These are phyloP conservation scores for Albugo candida DNA, from an alignment of 352 stramenopile species.

Conservation along the genomic window DNA sequence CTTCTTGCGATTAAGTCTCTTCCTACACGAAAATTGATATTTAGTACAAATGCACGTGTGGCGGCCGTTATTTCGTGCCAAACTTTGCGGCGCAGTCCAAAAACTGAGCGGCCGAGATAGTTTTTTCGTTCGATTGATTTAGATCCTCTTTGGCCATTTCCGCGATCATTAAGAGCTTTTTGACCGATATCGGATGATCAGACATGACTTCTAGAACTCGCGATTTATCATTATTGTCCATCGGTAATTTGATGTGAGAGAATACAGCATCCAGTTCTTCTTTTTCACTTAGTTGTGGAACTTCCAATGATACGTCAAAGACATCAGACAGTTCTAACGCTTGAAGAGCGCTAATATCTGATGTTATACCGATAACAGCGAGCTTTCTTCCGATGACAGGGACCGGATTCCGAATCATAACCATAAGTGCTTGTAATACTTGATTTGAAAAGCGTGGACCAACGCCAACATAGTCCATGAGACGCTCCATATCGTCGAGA, in stretches of 20 bases:
- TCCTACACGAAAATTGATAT: too few species aligned
- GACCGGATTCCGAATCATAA: constrained; percentile 95
- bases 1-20: too few species aligned
- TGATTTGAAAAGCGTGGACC: constrained; percentile 96
- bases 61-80: not conserved
- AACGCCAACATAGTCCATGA: constrained; percentile 94
- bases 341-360: constrained; percentile 80
- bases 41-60: too few species aligned
- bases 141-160: constrained; percentile 92
- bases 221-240: constrained; percentile 39
- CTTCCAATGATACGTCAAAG: constrained; percentile 87
- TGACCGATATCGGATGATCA: constrained; percentile 92
- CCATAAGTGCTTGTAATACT: constrained; percentile 95
- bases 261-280: constrained; percentile 79
- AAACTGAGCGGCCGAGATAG: constrained; percentile 54
- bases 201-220: constrained; percentile 49
- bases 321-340: constrained; percentile 86
- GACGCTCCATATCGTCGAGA: constrained; percentile 98
- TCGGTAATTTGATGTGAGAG: constrained; percentile 58
- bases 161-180: constrained; percentile 92
- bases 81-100: constrained; percentile 77
- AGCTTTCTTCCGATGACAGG: constrained; percentile 86
- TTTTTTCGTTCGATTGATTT: constrained; percentile 30
- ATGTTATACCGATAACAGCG: constrained; percentile 92
- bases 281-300: constrained; percentile 81